These are phyloP conservation scores for Chrysopogon serrulatus DNA, from an alignment of 176 grass and related monocot species.

Conservation along the genomic window DNA sequence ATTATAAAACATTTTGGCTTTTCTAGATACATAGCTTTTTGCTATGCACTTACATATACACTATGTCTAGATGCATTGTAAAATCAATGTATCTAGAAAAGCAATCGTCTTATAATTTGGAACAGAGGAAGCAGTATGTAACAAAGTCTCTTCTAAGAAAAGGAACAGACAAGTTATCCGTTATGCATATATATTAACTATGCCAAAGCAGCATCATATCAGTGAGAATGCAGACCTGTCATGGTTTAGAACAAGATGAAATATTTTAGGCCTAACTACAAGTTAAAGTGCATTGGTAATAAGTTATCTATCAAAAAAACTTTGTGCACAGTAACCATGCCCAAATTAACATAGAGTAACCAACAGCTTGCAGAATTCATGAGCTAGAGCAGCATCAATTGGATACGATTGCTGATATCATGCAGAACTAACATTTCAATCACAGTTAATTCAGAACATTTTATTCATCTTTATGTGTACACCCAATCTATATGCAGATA, in stretches of 20 bases:
- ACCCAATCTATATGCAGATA: neutral
- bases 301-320: neutral
- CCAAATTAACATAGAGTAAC: neutral
- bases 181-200: neutral
- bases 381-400: neutral
- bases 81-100: too few relatives aligned
- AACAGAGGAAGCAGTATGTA: neutral
- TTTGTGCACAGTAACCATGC: neutral
- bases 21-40: too few relatives aligned
- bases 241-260: neutral
- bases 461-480: neutral
- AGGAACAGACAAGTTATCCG: neutral
- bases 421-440: neutral
- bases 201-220: neutral
- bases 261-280: neutral
- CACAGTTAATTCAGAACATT: neutral
- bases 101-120: too few relatives aligned
- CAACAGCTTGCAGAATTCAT: neutral
- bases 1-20: too few relatives aligned
- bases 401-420: neutral
- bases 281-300: neutral
- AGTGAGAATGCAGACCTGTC: neutral
- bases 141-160: neutral
- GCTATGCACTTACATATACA: too few relatives aligned
- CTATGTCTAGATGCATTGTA: too few relatives aligned